Conservation (phyloP, 1,139 yeast species). For the Trichomonascaceae sp. region DNA sequence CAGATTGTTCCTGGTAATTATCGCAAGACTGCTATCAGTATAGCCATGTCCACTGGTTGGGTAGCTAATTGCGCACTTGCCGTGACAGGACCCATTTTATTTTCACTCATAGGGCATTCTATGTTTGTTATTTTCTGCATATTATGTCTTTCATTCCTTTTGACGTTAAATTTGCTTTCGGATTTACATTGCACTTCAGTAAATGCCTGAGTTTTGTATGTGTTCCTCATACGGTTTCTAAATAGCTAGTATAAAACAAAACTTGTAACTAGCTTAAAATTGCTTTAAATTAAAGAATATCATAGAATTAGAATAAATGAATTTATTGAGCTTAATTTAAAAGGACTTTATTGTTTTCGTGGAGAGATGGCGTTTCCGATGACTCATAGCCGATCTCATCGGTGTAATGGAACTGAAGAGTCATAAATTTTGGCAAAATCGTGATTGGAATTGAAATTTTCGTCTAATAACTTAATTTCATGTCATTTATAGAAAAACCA, state of each 20-base stretch:
- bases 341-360: no score
- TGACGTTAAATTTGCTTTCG: neutral
- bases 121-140: conserved; percentile 13
- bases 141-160: conserved; percentile 4
- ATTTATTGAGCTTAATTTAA: no score
- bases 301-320: neutral
- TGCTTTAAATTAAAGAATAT: neutral
- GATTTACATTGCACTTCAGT: neutral
- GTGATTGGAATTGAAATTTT: no score
- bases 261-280: neutral
- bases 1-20: conserved; percentile 48
- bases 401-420: no score
- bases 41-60: conserved; percentile 54
- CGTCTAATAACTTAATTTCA: no score
- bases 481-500: no score
- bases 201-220: neutral
- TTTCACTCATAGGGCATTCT: conserved; percentile 21
- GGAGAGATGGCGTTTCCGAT: no score
- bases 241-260: conserved; percentile 2
- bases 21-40: conserved; percentile 46
- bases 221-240: conserved; percentile 2
- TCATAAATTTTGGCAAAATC: no score
- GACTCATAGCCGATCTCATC: no score
- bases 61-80: conserved; percentile 36
- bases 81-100: conserved; percentile 35